Evolutionary conservation across 2,329 filamentous ascomycete genomes (phyloP).

Genomic region (Ramichloridium luteum): DNA sequence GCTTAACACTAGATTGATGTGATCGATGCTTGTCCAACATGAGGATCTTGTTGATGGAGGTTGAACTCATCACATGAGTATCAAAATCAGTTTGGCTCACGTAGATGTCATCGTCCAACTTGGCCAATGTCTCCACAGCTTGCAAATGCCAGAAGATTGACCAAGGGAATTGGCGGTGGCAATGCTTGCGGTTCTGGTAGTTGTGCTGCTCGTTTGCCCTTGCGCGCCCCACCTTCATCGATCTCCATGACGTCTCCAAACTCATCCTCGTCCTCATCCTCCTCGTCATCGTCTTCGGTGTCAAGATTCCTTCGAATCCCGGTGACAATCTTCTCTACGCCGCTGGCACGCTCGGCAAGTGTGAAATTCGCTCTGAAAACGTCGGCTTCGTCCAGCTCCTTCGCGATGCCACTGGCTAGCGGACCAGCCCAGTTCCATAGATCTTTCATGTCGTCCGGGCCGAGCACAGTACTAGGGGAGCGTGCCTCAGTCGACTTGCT

Average conservation of each 20-base stretch:
- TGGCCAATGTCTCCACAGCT: constrained; percentile 2
- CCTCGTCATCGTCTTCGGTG: constrained; percentile 31
- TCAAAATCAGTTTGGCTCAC: no score
- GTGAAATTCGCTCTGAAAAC: constrained; percentile 58
- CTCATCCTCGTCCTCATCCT: constrained; percentile 16
- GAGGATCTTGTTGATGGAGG: no score
- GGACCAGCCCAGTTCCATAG: constrained; percentile 48
- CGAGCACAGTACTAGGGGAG: no score
- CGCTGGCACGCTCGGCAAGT: constrained; percentile 53
- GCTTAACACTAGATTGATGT: no score
- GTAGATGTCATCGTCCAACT: background rate
- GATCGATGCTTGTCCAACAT: no score
- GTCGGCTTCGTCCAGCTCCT: constrained; percentile 10
- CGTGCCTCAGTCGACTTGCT: constrained; percentile 33
- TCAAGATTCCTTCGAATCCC: constrained; percentile 48
- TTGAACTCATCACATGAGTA: no score
- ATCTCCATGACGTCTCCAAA: constrained; percentile 9
- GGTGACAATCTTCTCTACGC: constrained; percentile 58
- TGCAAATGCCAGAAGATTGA: constrained; percentile 16
- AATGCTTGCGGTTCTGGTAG: constrained; percentile 1
- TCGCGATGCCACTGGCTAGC: constrained; percentile 32
- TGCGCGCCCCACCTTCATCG: constrained; percentile 14
- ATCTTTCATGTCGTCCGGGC: constrained; percentile 40
- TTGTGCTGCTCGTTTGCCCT: constrained; percentile 3
- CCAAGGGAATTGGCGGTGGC: constrained; percentile 20